phyloP scores from a whole-genome alignment of 2,329 filamentous ascomycete genomes.

The Sporothrix brunneoviolacea region DNA sequence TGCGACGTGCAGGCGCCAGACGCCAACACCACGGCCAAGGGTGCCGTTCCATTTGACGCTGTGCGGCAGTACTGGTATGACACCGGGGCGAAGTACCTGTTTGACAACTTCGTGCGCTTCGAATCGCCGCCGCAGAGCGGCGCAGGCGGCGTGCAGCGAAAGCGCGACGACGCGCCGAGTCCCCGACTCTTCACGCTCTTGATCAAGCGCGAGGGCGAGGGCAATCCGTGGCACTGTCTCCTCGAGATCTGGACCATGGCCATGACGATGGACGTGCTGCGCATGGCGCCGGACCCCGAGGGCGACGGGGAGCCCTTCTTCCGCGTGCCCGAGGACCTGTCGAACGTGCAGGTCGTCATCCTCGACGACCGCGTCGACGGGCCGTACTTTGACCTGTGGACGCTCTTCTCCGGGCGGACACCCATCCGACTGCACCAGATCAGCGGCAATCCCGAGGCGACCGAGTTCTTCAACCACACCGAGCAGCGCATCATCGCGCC shows the following conservation, averaged over 20 bases:
- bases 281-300: constrained; percentile 11
- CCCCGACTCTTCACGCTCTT: constrained; percentile 10
- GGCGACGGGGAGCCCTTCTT: constrained; percentile 1
- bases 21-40: neutral
- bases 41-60: constrained; percentile 5
- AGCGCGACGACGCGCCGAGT: too few species aligned
- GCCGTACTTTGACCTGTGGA: constrained; percentile 33
- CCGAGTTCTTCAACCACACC: constrained; percentile 8
- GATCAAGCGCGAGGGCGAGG: constrained; percentile 17
- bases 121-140: neutral
- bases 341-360: constrained; percentile 24
- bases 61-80: constrained; percentile 16
- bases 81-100: constrained; percentile 14
- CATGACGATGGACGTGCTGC: constrained; percentile 18
- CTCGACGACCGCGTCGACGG: constrained; percentile 29
- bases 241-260: constrained; percentile 19
- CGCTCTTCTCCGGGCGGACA: constrained; percentile 26
- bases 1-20: constrained; percentile 11
- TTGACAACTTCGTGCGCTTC: constrained; percentile 11
- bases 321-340: constrained; percentile 8
- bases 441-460: neutral
- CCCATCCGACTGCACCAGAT: constrained; percentile 25
- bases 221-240: constrained; percentile 17
- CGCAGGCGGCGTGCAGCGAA: neutral
- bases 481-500: constrained; percentile 31